Base-by-base conservation (phyloP, 1,139 yeast genomes). In the Geotrichum aggregatum region DNA sequence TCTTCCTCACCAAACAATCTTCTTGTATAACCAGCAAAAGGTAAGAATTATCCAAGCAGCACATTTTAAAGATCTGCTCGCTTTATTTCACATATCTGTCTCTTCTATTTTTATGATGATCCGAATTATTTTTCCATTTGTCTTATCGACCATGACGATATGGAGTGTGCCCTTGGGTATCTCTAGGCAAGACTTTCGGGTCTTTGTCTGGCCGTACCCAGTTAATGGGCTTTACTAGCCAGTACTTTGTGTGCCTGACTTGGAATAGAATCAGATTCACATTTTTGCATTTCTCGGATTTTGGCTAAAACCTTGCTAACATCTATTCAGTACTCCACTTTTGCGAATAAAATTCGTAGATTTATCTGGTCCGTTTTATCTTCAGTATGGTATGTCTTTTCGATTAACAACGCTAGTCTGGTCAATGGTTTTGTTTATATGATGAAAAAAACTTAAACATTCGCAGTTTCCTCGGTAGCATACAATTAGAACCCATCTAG, bases 401-500 rank as follows among this genome's bases (percentile, higher is more conserved):
- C n/a, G n/a, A n/a, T n/a, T n/a, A n/a, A n/a, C n/a, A n/a, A n/a
- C n/a, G n/a, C n/a, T n/a, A n/a, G 50, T 41, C 45, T 34, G 22
- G 14, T 46, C 35, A 47, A 26, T 30, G 22, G 14, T 28, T 24
- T 35, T 11, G 40, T 26, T 31, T n/a, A 39, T 49, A 75, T 83
- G 91, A 84, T 83, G 91, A 84, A 81, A 80, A 71, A 71, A 75
- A 79, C 80, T 76, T 76, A 71, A 80, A 83, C 91, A 83, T 83
- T 83, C 89, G 89, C 89, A 83, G 89, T 83, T 83, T 83, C 89
- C 89, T 79, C 89, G 89, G 89, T 83, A 84, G 87, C 82, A 75
- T 78, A 80, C 88, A 75, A 71, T 68, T 59, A 87, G 83, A 83
- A 88, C 89, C 85, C 82, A 76, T 80, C 76, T 76, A 69, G 87